Conservation (phyloP, 2,329 filamentous ascomycete species). For the Orbilia javanica region DNA sequence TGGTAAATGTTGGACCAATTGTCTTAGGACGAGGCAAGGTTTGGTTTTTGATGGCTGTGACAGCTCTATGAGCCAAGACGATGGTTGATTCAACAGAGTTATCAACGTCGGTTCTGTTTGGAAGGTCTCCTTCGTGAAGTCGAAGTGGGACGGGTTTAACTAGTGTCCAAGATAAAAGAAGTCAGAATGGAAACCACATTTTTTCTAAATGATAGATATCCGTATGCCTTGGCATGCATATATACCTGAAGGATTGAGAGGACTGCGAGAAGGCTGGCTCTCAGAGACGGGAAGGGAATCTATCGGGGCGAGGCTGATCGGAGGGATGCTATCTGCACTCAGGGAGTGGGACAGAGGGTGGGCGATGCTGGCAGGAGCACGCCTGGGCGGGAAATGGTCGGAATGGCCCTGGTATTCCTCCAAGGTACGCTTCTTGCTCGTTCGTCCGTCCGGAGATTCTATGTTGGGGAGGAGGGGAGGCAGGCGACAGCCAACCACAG, state of each 20-base stretch:
- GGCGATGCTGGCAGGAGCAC: slow-evolving; percentile 19
- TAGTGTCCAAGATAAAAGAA: slow-evolving; percentile 2
- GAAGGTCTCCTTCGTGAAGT: slow-evolving; percentile 19
- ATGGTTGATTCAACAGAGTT: slow-evolving; percentile 48
- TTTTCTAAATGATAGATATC: too few species aligned
- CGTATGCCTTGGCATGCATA: neutral
- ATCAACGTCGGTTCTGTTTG: slow-evolving; percentile 17
- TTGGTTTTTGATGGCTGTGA: slow-evolving; percentile 47
- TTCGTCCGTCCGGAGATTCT: slow-evolving; percentile 13
- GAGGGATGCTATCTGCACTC: slow-evolving; percentile 25
- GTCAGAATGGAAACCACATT: neutral
- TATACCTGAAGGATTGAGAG: slow-evolving; percentile 29
- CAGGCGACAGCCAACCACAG: slow-evolving; percentile 11
- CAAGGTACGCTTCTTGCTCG: slow-evolving; percentile 37
- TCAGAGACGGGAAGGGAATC: slow-evolving; percentile 9
- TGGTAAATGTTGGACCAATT: slow-evolving; percentile 39
- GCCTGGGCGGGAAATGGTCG: neutral
- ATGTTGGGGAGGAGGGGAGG: slow-evolving; percentile 7
- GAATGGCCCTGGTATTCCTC: slow-evolving; percentile 38
- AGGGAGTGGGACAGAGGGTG: slow-evolving; percentile 25
- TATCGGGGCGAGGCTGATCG: slow-evolving; percentile 11
- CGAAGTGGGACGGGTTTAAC: slow-evolving; percentile 20
- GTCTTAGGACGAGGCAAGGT: slow-evolving; percentile 30
- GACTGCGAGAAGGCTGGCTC: slow-evolving; percentile 6
- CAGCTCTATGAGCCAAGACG: slow-evolving; percentile 51